These are phyloP conservation scores for Lichenothelia convexa DNA, from an alignment of 495 filamentous ascomycete species.

Conservation along the genomic window DNA sequence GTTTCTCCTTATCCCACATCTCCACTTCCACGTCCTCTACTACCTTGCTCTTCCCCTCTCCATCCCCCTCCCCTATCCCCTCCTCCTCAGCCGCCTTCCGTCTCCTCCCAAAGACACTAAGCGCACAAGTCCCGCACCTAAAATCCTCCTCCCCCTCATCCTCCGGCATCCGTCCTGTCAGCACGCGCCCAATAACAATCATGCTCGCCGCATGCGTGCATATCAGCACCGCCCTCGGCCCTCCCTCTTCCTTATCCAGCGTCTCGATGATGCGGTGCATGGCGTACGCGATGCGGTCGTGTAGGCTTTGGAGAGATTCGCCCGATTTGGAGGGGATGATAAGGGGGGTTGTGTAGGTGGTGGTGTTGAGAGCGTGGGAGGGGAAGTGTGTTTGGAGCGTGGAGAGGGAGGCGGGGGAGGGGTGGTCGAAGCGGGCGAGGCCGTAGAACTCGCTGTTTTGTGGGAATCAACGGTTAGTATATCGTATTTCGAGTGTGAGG, in stretches of 20 bases:
- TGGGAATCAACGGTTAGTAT: no score
- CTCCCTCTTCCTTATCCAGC: conserved; percentile 39
- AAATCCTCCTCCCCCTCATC: conserved; percentile 60
- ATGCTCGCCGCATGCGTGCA: conserved; percentile 83
- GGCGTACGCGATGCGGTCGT: conserved; percentile 57
- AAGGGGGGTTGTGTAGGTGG: conserved; percentile 36
- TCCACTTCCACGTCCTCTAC: conserved; percentile 4
- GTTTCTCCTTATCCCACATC: conserved; percentile 11
- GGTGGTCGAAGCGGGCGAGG: conserved; percentile 60
- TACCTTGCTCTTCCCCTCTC: conserved; percentile 2
- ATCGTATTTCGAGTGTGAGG: neutral
- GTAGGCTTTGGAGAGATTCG: conserved; percentile 59
- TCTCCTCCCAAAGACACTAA: conserved; percentile 43
- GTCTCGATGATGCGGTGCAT: conserved; percentile 50
- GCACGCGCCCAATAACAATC: conserved; percentile 62
- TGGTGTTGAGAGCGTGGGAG: conserved; percentile 28
- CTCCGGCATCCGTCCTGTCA: conserved; percentile 60
- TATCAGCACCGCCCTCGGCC: conserved; percentile 47
- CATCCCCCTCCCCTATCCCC: no score
- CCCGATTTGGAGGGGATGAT: conserved; percentile 50
- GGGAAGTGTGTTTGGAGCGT: conserved; percentile 48
- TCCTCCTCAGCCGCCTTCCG: conserved; percentile 4
- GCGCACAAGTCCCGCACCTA: conserved; percentile 62
- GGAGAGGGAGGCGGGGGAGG: conserved; percentile 43
- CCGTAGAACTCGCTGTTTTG: conserved; percentile 85